Conservation (phyloP, 2,329 filamentous ascomycete species). For the Akanthomyces muscarius region DNA sequence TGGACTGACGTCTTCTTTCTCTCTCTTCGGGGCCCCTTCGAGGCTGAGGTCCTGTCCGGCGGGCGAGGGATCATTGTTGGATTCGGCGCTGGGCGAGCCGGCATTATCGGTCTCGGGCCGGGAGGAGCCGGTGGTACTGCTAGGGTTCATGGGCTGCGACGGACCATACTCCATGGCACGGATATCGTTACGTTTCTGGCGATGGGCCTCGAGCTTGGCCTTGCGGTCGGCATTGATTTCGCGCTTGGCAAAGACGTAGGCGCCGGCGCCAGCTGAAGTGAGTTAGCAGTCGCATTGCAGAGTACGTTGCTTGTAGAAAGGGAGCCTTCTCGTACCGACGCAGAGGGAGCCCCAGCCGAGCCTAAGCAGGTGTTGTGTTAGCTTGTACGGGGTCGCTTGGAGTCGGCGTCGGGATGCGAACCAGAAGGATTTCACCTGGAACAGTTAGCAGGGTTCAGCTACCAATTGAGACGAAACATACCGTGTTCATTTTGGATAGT, state of each 20-base stretch:
- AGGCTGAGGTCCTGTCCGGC: slow-evolving; percentile 75
- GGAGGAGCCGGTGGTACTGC: slow-evolving; percentile 22
- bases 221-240: slow-evolving; percentile 88
- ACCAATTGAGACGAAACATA: slow-evolving; percentile 31
- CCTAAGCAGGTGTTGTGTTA: slow-evolving; percentile 45
- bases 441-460: background rate
- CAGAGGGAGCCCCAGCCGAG: slow-evolving; percentile 89
- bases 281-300: slow-evolving; percentile 20
- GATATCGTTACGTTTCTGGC: slow-evolving; percentile 58
- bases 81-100: slow-evolving; percentile 66
- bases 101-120: slow-evolving; percentile 44
- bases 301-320: background rate
- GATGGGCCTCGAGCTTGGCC: slow-evolving; percentile 63
- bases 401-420: slow-evolving; percentile 33
- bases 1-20: slow-evolving; percentile 65
- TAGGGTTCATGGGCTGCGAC: slow-evolving; percentile 33
- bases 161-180: slow-evolving; percentile 50
- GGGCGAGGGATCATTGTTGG: slow-evolving; percentile 75
- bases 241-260: slow-evolving; percentile 94
- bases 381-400: background rate
- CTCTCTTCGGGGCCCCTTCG: slow-evolving; percentile 60
- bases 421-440: slow-evolving; percentile 63
- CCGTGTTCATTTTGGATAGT: slow-evolving; percentile 49
- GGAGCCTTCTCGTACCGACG: slow-evolving; percentile 54
- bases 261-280: slow-evolving; percentile 71